Percentiles rank a stretch among this genome's conserved stretches.
These are phyloP conservation scores for Cylindrodendrum hubeiense DNA, from an alignment of 2,329 filamentous ascomycete genomes.

Conservation along the genomic window DNA sequence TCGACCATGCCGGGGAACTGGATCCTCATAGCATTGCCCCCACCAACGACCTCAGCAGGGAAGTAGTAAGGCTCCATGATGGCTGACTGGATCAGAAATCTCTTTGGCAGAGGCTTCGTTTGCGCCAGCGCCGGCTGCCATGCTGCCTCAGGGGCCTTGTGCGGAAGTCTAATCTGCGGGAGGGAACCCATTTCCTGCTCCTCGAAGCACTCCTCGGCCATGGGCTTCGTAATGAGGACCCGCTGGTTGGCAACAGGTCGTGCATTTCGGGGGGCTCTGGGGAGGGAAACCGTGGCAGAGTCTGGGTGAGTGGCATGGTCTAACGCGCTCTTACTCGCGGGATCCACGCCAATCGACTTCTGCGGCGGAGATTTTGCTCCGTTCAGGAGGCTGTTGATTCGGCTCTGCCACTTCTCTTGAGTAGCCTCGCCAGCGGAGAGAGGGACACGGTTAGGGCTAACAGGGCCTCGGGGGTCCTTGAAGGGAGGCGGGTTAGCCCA, in stretches of 20 bases:
- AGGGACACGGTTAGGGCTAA: conserved; percentile 38
- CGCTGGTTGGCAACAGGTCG: conserved; percentile 53
- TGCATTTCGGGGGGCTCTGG: conserved; percentile 39
- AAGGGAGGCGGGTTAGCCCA: conserved; percentile 52
- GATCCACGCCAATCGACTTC: conserved; percentile 73
- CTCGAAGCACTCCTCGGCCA: conserved; percentile 85
- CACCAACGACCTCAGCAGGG: conserved; percentile 47
- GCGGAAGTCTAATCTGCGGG: conserved; percentile 77
- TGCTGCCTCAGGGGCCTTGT: conserved; percentile 69
- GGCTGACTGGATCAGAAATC: conserved; percentile 58
- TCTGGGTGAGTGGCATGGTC: conserved; percentile 64
- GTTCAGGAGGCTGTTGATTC: conserved; percentile 83
- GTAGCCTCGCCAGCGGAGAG: conserved; percentile 51
- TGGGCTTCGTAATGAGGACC: conserved; percentile 71
- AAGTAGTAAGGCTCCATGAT: conserved; percentile 53
- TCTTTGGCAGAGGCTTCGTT: conserved; percentile 66
- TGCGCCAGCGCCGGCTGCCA: conserved; percentile 71
- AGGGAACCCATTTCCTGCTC: conserved; percentile 84
- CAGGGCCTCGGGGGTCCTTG: conserved; percentile 46
- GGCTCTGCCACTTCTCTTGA: conserved; percentile 78
- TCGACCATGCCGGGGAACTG: conserved; percentile 57
- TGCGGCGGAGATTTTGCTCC: conserved; percentile 72
- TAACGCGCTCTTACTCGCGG: conserved; percentile 75
- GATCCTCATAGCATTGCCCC: conserved; percentile 54
- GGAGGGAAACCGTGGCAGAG: conserved; percentile 79